Evolutionary conservation across 805 yeast genomes (phyloP).

Genomic region (Lachancea meyersii): DNA sequence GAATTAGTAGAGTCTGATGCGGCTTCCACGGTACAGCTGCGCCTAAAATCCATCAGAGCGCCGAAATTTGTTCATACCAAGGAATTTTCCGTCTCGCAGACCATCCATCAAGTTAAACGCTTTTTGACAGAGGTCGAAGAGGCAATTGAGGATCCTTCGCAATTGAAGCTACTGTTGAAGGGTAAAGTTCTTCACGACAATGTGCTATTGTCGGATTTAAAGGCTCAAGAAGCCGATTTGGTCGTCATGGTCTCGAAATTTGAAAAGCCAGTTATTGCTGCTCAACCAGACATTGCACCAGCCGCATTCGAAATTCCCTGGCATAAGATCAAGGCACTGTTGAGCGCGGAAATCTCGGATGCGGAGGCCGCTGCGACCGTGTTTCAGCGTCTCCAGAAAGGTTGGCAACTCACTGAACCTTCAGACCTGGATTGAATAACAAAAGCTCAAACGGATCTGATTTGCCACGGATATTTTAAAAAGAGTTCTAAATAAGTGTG

Average conservation of each 20-base stretch:
- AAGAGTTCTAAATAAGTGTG: too few relatives aligned
- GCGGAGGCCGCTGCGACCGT: slow-evolving; percentile 26
- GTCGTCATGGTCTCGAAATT: slow-evolving; percentile 40
- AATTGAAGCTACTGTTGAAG: slow-evolving; percentile 49
- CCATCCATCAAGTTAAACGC: slow-evolving; percentile 33
- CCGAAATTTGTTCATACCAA: slow-evolving; percentile 52
- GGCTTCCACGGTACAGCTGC: background rate
- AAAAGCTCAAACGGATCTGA: too few relatives aligned
- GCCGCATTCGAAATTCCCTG: slow-evolving; percentile 34
- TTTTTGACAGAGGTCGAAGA: slow-evolving; percentile 23
- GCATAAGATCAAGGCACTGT: slow-evolving; percentile 36
- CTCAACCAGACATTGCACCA: slow-evolving; percentile 3
- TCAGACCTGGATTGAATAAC: background rate
- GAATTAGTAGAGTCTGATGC: slow-evolving; percentile 21
- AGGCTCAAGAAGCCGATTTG: slow-evolving; percentile 32
- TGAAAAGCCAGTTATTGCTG: background rate
- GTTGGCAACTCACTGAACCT: slow-evolving; percentile 35
- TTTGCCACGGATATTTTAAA: background rate
- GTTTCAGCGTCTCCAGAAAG: slow-evolving; percentile 34
- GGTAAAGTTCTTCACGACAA: slow-evolving; percentile 59
- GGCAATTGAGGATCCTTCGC: slow-evolving; percentile 33
- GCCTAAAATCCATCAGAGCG: slow-evolving; percentile 60
- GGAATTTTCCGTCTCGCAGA: slow-evolving; percentile 23
- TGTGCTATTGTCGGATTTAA: slow-evolving; percentile 32
- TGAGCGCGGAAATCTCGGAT: slow-evolving; percentile 32